phyloP scores from a whole-genome alignment of 148 eudicot species.

The Cornus controversa region DNA sequence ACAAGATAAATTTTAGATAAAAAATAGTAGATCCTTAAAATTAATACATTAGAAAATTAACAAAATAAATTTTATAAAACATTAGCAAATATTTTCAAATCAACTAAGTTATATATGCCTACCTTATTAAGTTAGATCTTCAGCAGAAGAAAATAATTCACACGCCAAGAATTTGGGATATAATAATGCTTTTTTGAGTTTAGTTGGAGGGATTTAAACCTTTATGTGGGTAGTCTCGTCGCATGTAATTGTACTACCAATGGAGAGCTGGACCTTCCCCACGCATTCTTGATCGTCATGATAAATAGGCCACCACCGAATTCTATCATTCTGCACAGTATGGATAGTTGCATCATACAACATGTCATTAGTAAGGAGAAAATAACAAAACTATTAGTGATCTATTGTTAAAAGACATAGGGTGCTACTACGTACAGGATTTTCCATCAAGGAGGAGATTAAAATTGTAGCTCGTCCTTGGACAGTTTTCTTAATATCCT shows the following conservation, averaged over 20 bases:
- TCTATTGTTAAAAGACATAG: not conserved
- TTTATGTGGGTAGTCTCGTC: conserved; percentile 65
- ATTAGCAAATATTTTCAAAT: not conserved
- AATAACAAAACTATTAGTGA: not conserved
- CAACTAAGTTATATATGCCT: not conserved
- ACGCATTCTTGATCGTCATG: conserved; percentile 71
- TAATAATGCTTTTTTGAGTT: not conserved
- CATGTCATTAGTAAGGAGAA: not conserved
- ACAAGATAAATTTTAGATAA: too few species aligned
- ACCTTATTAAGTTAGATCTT: not conserved
- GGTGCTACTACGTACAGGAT: conserved; percentile 47
- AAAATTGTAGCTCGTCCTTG: conserved; percentile 74
- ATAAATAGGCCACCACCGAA: conserved; percentile 79
- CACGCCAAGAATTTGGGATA: not conserved
- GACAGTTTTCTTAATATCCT: conserved; percentile 49
- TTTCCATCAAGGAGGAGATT: conserved; percentile 58
- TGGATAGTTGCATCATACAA: conserved; percentile 2
- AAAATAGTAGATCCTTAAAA: not conserved
- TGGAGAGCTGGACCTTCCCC: conserved; percentile 73
- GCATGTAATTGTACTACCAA: conserved; percentile 44
- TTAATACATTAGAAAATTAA: too few species aligned
- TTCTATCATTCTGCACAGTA: conserved; percentile 56
- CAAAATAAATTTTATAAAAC: not conserved
- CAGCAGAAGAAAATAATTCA: not conserved
- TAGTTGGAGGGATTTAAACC: conserved; percentile 35